Conservation (phyloP, 495 filamentous ascomycete genomes). For the Hyaloscypha finlandica region DNA sequence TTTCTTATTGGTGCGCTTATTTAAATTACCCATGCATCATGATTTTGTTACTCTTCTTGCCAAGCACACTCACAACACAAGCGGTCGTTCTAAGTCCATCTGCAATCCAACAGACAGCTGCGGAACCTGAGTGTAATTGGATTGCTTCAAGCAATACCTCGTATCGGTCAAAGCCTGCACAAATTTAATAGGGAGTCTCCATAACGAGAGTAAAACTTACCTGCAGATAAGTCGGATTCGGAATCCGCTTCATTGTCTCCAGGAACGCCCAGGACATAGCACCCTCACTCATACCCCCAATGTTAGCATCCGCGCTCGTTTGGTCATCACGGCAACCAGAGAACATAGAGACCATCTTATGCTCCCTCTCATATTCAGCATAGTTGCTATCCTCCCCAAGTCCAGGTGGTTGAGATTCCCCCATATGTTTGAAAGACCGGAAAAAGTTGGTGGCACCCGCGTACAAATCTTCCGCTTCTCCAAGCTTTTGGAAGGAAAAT, state of each 20-base stretch:
- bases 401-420: constrained; percentile 38
- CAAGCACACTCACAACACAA: constrained; percentile 18
- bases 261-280: constrained; percentile 64
- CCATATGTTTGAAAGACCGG: constrained; percentile 48
- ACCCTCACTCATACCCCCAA: constrained; percentile 47
- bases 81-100: constrained; percentile 43
- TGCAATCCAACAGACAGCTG: constrained; percentile 50
- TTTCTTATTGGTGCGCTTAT: too few species aligned
- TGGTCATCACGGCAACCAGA: constrained; percentile 61
- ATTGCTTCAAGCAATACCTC: constrained; percentile 40
- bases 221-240: constrained; percentile 52
- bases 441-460: constrained; percentile 58
- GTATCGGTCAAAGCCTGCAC: constrained; percentile 50
- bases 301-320: constrained; percentile 59
- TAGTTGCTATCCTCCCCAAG: constrained; percentile 48
- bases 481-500: constrained; percentile 39
- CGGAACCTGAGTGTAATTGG: constrained; percentile 54
- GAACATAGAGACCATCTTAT: constrained; percentile 60
- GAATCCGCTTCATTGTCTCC: constrained; percentile 48
- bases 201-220: constrained; percentile 33
- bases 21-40: background rate
- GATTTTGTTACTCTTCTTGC: background rate
- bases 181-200: too few species aligned
- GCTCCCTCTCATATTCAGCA: constrained; percentile 41
- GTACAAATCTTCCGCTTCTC: constrained; percentile 54